A percentile compares a stretch with the other conserved stretches of the same genome.
Conservation (phyloP, 1,284 basidiomycete species). For the Trametes polyzona region DNA sequence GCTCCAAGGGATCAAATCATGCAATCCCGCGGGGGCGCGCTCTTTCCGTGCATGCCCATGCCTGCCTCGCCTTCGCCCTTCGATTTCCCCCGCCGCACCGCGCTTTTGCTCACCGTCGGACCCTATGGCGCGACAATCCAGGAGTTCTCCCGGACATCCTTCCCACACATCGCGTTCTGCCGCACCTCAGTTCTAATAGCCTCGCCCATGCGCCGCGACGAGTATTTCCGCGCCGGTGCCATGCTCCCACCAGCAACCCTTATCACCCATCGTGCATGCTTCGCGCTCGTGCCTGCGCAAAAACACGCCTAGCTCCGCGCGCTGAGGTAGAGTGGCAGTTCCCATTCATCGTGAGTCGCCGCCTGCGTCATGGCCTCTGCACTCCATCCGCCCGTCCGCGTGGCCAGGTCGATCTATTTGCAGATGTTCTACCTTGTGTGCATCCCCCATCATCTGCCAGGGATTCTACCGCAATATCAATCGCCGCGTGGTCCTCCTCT, state of each 20-base stretch:
- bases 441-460: not conserved
- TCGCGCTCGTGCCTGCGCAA: not conserved
- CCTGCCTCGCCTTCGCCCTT: not conserved
- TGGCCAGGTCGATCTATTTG: not conserved
- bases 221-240: not conserved
- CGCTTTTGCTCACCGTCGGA: not conserved
- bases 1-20: constrained; percentile 2
- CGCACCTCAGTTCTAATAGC: not conserved
- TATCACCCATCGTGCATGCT: not conserved
- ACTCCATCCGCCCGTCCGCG: not conserved
- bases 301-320: not conserved
- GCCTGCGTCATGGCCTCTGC: not conserved
- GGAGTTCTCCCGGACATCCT: constrained; percentile 1
- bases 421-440: not conserved
- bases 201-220: not conserved
- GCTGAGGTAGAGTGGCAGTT: not conserved
- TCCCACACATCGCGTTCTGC: constrained; percentile 6
- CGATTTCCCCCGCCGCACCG: constrained; percentile 3
- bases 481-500: too few species aligned
- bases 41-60: constrained; percentile 5
- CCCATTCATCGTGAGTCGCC: not conserved
- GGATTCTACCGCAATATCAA: not conserved
- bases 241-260: not conserved
- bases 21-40: not conserved
- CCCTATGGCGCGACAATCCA: constrained; percentile 6